Base-by-base conservation (phyloP, 257 asterid genomes). In the Plantago elongata region DNA sequence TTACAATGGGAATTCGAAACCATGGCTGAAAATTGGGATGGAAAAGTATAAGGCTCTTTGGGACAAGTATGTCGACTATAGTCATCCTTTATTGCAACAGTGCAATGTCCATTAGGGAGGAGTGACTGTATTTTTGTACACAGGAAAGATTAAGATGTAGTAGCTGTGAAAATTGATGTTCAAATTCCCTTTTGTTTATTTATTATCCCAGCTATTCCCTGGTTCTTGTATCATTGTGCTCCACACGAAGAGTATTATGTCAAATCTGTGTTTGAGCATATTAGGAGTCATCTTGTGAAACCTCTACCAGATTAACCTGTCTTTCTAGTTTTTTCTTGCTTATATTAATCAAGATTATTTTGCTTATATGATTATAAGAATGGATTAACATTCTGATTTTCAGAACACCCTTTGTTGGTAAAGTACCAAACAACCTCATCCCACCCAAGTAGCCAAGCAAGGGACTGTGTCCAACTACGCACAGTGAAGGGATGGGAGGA, bases 11-110 rank as follows among this genome's bases (percentile, higher is more conserved):
- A 84, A 84, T 65, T 79, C 79, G 1, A 84, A 84, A 64, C 92
- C 92, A 5, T 84, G 92, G 92, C 57, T 84, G 73, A 84, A 81
- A 79, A 81, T 84, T 5, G 86, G 92, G 60, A 77, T 73, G 73
- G 92, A 82, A 76, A 84, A 84, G 63, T 84, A 84, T 51, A 84
- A 82, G 56, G 65, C 88, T 9, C 79, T 84, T 52, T 81, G 92
- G 92, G 81, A 81, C 60, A 79, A 69, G 60, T 81, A 75, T 43
- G 78, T 84, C 9, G 84, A 83, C 75, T 81, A 83, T 68, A 67
- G 75, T 9, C 87, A 81, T 70, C 82, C 85, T 54, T 52, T 78
- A 7, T 38, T 83, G 75, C 90, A 76, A 59, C 81, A 70, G 57
- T 83, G 90, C 75, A 80, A 80, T 66, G 77, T 75, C 59, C 86